Conservation (phyloP, 2,329 filamentous ascomycete genomes). For the Pyrenophora tritici-repentis region DNA sequence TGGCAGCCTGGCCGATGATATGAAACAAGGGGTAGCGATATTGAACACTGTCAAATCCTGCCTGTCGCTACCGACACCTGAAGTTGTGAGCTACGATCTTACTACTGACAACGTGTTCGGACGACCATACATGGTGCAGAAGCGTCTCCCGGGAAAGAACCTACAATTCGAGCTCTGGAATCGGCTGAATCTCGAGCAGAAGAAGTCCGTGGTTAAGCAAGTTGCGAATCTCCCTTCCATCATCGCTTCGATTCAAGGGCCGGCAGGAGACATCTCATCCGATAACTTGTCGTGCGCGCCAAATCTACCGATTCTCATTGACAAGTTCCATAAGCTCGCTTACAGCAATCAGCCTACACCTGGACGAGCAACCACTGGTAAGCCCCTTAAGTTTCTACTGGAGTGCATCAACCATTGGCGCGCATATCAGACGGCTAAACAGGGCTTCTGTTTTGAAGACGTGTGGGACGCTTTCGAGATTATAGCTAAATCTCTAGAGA, state of each 20-base stretch:
- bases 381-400: slow-evolving; percentile 3
- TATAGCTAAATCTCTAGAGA: slow-evolving; percentile 15
- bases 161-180: too few relatives aligned
- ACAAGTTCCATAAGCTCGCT: slow-evolving; percentile 6
- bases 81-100: neutral
- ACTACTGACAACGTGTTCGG: neutral
- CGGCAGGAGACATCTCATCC: neutral
- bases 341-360: neutral
- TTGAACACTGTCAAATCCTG: neutral
- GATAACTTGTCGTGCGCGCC: too few relatives aligned
- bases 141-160: too few relatives aligned
- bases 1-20: neutral
- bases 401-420: slow-evolving; percentile 14
- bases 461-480: slow-evolving; percentile 16
- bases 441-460: slow-evolving; percentile 1
- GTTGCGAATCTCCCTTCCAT: too few relatives aligned
- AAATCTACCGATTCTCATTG: neutral
- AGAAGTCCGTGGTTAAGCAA: too few relatives aligned
- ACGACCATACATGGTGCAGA: neutral
- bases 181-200: too few relatives aligned
- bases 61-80: slow-evolving; percentile 7
- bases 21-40: slow-evolving; percentile 3
- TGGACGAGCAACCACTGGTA: neutral
- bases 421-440: slow-evolving; percentile 1
- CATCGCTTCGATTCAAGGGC: too few relatives aligned